Percentiles rank a stretch among this genome's conserved stretches.
Conservation (phyloP, 352 stramenopile species). For the Globisporangium viniferum region DNA sequence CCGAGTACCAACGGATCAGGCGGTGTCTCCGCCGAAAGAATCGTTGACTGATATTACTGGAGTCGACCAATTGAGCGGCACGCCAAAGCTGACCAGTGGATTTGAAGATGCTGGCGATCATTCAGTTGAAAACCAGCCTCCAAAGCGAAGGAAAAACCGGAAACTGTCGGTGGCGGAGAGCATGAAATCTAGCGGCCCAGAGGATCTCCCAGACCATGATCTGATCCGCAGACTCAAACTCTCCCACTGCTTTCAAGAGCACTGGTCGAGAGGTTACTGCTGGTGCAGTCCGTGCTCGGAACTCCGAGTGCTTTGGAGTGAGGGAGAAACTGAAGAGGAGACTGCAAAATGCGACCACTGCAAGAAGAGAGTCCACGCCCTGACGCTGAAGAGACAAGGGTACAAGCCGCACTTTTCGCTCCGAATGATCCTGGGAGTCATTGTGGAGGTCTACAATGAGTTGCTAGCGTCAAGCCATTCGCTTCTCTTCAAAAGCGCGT, state of each 20-base stretch:
- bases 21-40: background rate
- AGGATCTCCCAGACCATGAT: constrained; percentile 15
- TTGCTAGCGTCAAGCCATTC: constrained; percentile 35
- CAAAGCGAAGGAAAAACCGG: constrained; percentile 1
- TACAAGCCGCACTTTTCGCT: constrained; percentile 59
- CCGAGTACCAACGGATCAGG: constrained; percentile 12
- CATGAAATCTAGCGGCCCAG: background rate
- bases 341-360: constrained; percentile 22
- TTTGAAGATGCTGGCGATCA: constrained; percentile 1
- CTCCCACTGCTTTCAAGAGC: constrained; percentile 34
- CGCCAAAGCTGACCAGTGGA: background rate
- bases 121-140: background rate
- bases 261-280: constrained; percentile 59
- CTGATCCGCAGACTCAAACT: constrained; percentile 41
- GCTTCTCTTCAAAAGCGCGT: constrained; percentile 44
- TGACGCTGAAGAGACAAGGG: constrained; percentile 24
- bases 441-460: constrained; percentile 50
- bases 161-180: constrained; percentile 13
- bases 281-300: constrained; percentile 33
- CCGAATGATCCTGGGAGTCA: constrained; percentile 45
- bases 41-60: background rate
- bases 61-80: too few species aligned
- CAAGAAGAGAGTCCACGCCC: constrained; percentile 27
- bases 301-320: constrained; percentile 29
- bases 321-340: constrained; percentile 1